Conservation (phyloP, 2,329 filamentous ascomycete genomes). For the Diaporthe sp. region DNA sequence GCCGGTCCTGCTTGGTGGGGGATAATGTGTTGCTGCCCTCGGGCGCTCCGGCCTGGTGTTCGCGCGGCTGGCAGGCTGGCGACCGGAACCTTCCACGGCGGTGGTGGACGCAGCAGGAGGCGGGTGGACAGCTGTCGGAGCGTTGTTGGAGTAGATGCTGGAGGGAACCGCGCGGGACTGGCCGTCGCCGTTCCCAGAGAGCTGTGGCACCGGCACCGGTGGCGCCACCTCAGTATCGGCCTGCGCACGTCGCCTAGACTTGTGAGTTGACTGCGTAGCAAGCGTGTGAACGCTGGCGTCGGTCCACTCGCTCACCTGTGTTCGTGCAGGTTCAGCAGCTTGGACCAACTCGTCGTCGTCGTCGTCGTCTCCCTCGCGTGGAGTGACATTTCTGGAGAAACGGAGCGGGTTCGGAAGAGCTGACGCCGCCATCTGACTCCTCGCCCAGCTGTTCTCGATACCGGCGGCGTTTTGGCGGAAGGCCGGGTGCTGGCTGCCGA, state of each 20-base stretch:
- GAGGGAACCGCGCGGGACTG: background rate
- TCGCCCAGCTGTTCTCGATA: conserved; percentile 7
- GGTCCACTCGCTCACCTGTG: conserved; percentile 28
- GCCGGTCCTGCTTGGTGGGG: background rate
- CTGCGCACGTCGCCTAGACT: background rate
- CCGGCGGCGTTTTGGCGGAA: conserved; percentile 16
- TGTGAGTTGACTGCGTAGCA: conserved; percentile 15
- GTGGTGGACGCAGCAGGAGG: conserved; percentile 19
- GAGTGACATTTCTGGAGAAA: conserved; percentile 7
- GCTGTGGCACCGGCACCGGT: conserved; percentile 13
- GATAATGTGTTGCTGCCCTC: background rate
- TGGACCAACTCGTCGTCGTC: conserved; percentile 25
- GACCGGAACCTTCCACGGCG: background rate
- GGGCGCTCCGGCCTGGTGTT: background rate
- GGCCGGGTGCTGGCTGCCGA: conserved; percentile 32
- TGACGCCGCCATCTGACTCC: conserved; percentile 29
- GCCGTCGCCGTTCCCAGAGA: background rate
- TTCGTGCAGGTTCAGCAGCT: background rate
- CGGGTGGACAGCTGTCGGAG: conserved; percentile 22
- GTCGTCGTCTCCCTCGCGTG: conserved; percentile 18
- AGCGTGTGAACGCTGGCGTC: conserved; percentile 18
- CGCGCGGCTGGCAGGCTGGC: background rate
- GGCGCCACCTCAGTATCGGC: background rate
- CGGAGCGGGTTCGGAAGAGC: conserved; percentile 32
- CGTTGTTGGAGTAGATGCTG: conserved; percentile 37